Conservation (phyloP, 352 stramenopile species). For the Globisporangium heterothallicum region DNA sequence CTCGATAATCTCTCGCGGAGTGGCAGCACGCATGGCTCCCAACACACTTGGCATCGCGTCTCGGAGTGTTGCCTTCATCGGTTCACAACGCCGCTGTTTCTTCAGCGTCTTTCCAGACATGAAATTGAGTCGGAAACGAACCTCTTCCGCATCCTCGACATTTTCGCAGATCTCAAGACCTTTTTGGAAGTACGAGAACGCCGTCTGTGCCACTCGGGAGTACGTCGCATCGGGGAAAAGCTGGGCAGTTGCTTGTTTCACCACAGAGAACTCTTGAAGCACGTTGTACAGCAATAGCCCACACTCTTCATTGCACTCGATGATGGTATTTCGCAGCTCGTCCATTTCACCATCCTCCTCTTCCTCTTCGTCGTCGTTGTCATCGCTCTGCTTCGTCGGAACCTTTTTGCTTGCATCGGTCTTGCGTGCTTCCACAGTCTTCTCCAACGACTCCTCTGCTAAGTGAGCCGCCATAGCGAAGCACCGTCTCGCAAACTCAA, state of each 20-base stretch:
- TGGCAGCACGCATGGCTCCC: not conserved
- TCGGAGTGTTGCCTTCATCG: not conserved
- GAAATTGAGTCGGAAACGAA: slow-evolving; percentile 60
- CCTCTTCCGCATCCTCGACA: slow-evolving; percentile 35
- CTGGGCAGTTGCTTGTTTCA: slow-evolving; percentile 28
- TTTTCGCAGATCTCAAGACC: slow-evolving; percentile 29
- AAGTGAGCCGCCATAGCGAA: slow-evolving; percentile 59
- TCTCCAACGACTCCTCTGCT: slow-evolving; percentile 14
- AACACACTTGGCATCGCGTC: too few relatives aligned
- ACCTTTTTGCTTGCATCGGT: not conserved
- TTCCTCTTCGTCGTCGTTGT: slow-evolving; percentile 11
- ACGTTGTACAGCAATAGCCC: slow-evolving; percentile 69
- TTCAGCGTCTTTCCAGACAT: slow-evolving; percentile 75
- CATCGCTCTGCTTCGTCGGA: slow-evolving; percentile 1
- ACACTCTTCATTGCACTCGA: slow-evolving; percentile 73
- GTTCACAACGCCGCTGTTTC: slow-evolving; percentile 26
- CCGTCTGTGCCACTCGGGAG: slow-evolving; percentile 20
- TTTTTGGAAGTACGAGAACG: slow-evolving; percentile 33
- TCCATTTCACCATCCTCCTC: slow-evolving; percentile 24
- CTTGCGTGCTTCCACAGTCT: slow-evolving; percentile 1
- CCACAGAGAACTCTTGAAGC: slow-evolving; percentile 51
- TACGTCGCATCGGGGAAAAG: slow-evolving; percentile 27
- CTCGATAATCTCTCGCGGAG: slow-evolving; percentile 29
- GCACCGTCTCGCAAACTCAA: slow-evolving; percentile 60
- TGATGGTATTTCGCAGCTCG: slow-evolving; percentile 24